Conservation (phyloP, 768 basidiomycete genomes). For the Trametes cubensis region DNA sequence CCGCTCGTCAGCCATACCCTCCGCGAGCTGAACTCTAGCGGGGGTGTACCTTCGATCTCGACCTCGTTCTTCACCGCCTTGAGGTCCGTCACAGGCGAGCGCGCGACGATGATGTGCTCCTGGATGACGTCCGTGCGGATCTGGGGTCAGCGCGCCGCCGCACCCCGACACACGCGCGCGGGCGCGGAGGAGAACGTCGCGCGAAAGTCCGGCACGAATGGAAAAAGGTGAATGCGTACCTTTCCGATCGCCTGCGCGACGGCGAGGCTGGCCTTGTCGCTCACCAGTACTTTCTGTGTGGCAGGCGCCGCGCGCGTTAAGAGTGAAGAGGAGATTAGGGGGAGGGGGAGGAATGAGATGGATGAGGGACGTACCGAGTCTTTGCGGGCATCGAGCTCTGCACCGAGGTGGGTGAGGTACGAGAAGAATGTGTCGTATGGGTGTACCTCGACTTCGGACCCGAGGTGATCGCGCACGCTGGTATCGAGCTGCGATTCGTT, state of each 20-base stretch:
- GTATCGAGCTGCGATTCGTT: slow-evolving; percentile 52
- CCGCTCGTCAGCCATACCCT: neutral
- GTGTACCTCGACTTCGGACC: slow-evolving; percentile 59
- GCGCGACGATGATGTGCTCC: slow-evolving; percentile 61
- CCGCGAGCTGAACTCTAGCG: no score
- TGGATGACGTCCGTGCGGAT: slow-evolving; percentile 34
- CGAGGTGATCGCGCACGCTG: slow-evolving; percentile 56
- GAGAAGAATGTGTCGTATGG: slow-evolving; percentile 72
- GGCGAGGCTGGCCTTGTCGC: slow-evolving; percentile 78
- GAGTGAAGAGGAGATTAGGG: no score
- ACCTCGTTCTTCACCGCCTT: slow-evolving; percentile 80
- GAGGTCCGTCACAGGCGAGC: slow-evolving; percentile 77
- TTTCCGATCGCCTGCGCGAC: slow-evolving; percentile 79
- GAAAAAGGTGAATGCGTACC: slow-evolving; percentile 40
- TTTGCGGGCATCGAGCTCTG: slow-evolving; percentile 38
- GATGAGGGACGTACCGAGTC: slow-evolving; percentile 27
- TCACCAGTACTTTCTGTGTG: slow-evolving; percentile 73
- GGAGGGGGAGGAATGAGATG: neutral
- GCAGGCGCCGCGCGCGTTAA: neutral
- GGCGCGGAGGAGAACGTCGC: neutral
- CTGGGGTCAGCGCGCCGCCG: slow-evolving; percentile 26
- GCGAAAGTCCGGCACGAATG: slow-evolving; percentile 3
- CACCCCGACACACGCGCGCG: neutral
- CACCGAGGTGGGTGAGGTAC: slow-evolving; percentile 56
- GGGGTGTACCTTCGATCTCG: slow-evolving; percentile 69